Base-by-base conservation (phyloP, 1,139 yeast genomes). In the Zygoascus sp. region DNA sequence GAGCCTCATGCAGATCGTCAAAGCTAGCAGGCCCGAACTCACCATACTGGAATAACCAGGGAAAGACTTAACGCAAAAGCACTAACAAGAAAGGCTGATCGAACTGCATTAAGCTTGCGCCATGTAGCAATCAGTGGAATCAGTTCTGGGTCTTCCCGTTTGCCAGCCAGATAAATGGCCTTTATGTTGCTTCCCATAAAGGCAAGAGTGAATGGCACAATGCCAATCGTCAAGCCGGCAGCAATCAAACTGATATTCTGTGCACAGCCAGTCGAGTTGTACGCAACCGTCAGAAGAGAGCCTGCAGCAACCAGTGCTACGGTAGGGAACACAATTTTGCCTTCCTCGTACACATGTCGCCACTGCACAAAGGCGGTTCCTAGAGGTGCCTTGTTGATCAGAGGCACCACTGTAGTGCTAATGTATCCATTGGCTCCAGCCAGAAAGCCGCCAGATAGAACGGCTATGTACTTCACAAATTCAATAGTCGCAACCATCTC, bases 341-440 rank as follows among this genome's bases (percentile, higher is more conserved):
- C 39, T 19, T 35, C 39, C 9, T 35, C 27, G n/a, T 35, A 35
- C 2, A 35, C 25, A 11, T 35, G 16, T n/a, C 20, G 11, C 39
- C 39, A 35, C 8, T 35, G 39, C 25, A 21, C 25, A 35, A 20
- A 35, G 3, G 39, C 39, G 5, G 39, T 35, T 2, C 39, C 39
- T 2, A 35, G 39, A 6, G 39, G 39, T 2, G 39, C 39, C 23
- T 21, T 35, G 10, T 10, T 20, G 15, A 35, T 35, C 13, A 35
- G 7, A 4, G 39, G 39, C 11, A 21, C 39, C 2, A 20, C 39
- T 7, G 25, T 35, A 27, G 39, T 35, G 11, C 17, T 11, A 21
- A 35, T 35, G 25, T 35, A 35, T 13, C 27, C 13, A 11, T 11
- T 21, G 7, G 39, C 22, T 20, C 39, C 39, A 35, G 39, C 39